phyloP scores from a whole-genome alignment of 495 filamentous ascomycete species.

The Aspergillus campestris region DNA sequence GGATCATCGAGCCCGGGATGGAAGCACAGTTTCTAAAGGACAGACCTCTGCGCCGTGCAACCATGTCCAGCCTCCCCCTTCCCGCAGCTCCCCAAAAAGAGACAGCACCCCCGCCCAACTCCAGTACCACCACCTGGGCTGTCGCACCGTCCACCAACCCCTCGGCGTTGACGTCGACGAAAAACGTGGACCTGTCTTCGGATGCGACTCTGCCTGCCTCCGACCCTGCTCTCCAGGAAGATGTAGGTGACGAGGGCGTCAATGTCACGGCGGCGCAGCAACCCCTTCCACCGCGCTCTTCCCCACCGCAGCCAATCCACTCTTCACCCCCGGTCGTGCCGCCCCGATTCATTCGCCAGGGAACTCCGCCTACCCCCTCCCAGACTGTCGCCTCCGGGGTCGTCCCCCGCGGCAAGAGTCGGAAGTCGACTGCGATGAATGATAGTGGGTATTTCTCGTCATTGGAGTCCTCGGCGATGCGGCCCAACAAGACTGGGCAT shows the following conservation, averaged over 20 bases:
- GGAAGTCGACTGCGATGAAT: constrained; percentile 69
- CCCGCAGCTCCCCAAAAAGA: constrained; percentile 30
- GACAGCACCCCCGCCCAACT: constrained; percentile 18
- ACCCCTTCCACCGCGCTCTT: constrained; percentile 41
- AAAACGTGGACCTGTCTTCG: constrained; percentile 63
- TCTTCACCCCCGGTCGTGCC: constrained; percentile 85
- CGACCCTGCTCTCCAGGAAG: constrained; percentile 63
- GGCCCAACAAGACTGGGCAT: constrained; percentile 52
- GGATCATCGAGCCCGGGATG: constrained; percentile 81
- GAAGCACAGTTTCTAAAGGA: constrained; percentile 85
- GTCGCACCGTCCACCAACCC: constrained; percentile 25
- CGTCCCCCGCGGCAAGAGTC: constrained; percentile 54
- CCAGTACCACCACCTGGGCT: constrained; percentile 33
- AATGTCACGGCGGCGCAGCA: constrained; percentile 20
- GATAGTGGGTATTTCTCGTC: constrained; percentile 98
- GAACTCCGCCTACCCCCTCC: constrained; percentile 65
- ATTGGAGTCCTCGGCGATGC: constrained; percentile 84
- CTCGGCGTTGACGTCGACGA: constrained; percentile 13
- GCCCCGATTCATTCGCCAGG: constrained; percentile 51
- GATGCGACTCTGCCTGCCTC: constrained; percentile 93
- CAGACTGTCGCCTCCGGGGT: constrained; percentile 45
- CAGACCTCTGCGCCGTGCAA: constrained; percentile 56
- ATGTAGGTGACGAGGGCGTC: constrained; percentile 42
- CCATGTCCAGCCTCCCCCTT: constrained; percentile 37
- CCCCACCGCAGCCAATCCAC: constrained; percentile 56